Conservation (phyloP, 495 filamentous ascomycete genomes). For the Wilcoxina mikolae region DNA sequence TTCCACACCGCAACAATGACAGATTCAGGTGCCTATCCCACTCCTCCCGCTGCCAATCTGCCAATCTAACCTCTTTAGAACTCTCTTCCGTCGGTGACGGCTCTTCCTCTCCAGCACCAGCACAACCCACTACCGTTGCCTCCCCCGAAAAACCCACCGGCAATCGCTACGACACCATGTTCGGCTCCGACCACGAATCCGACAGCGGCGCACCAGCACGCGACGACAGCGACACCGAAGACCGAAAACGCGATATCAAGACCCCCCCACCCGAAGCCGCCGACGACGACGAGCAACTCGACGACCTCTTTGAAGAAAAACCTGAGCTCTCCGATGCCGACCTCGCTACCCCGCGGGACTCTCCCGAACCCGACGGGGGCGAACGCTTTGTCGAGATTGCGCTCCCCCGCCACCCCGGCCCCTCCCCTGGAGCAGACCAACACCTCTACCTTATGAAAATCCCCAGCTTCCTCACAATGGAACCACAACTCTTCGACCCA, state of each 20-base stretch:
- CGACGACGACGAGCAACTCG: constrained; percentile 29
- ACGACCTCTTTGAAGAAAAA: constrained; percentile 29
- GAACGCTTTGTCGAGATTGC: constrained; percentile 40
- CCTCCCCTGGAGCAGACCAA: constrained; percentile 46
- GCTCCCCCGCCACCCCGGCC: constrained; percentile 44
- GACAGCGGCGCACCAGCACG: neutral
- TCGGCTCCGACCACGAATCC: constrained; percentile 27
- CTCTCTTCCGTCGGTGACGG: neutral
- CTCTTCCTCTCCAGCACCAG: neutral
- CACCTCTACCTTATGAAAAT: constrained; percentile 54
- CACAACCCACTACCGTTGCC: neutral
- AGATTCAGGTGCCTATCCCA: no score
- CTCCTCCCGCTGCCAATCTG: no score
- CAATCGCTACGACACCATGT: constrained; percentile 29
- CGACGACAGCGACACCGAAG: constrained; percentile 4
- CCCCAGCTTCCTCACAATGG: constrained; percentile 48
- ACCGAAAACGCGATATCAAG: neutral
- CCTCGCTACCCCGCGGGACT: constrained; percentile 46
- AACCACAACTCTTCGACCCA: constrained; percentile 48
- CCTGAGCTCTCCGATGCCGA: constrained; percentile 47
- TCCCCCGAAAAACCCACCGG: constrained; percentile 26
- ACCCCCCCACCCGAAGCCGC: no score
- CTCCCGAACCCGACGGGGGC: constrained; percentile 30
- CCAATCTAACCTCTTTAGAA: no score
- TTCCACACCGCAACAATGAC: no score